Conservation (phyloP, 108 stramenopile species). For the Hondaea fermentalgiana region DNA sequence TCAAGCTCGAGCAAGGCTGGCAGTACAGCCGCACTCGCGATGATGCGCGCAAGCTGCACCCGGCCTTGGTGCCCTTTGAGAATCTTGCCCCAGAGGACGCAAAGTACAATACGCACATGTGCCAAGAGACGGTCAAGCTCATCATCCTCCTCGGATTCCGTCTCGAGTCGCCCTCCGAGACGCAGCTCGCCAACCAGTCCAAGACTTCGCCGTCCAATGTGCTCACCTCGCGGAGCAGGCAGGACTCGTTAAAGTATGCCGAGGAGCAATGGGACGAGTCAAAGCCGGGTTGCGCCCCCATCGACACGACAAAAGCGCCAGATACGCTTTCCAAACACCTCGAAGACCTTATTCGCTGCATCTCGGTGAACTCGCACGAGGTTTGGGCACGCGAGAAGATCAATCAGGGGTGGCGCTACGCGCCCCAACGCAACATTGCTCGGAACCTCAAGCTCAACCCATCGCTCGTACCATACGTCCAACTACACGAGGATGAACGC, state of each 20-base stretch:
- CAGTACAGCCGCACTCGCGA: not conserved
- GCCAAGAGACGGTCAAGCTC: not conserved
- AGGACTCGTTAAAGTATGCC: not conserved
- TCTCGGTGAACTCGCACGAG: slow-evolving; percentile 6
- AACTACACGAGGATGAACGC: not conserved
- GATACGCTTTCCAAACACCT: not conserved
- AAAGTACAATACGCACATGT: not conserved
- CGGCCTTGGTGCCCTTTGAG: not conserved
- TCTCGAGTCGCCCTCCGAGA: not conserved
- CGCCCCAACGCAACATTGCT: not conserved
- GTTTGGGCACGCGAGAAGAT: slow-evolving; percentile 16
- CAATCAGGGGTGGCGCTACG: slow-evolving; percentile 3
- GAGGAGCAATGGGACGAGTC: not conserved
- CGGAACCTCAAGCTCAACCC: not conserved
- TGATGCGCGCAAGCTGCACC: not conserved
- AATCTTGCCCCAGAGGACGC: not conserved
- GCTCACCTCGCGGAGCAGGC: not conserved
- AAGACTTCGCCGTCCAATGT: not conserved
- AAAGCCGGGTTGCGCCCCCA: not conserved
- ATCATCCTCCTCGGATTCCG: not conserved
- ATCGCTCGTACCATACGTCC: not conserved
- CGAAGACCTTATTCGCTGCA: not conserved
- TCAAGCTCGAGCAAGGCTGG: not conserved
- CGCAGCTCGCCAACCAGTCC: not conserved
- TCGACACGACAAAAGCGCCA: not conserved